phyloP scores from a whole-genome alignment of 768 basidiomycete genomes.

The Infundibulicybe gibba region DNA sequence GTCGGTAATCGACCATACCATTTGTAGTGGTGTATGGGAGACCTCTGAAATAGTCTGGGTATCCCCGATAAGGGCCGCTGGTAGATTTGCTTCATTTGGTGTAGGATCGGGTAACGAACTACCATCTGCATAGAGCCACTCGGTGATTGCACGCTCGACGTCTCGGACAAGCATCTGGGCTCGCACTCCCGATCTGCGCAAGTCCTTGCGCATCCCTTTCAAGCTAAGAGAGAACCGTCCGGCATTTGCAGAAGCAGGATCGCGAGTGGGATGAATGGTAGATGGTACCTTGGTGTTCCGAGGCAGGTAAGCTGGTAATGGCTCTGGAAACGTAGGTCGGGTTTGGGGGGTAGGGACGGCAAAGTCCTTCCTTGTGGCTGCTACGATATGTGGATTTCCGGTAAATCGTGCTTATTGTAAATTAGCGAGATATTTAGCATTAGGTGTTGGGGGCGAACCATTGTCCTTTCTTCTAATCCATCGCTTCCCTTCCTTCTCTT shows the following conservation, averaged over 20 bases:
- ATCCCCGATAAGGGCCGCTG: conserved; percentile 29
- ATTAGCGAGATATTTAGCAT: background rate
- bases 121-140: conserved; percentile 61
- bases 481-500: conserved; percentile 74
- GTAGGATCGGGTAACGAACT: conserved; percentile 48
- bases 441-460: conserved; percentile 35
- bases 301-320: conserved; percentile 67
- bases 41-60: conserved; percentile 62
- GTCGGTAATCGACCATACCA: conserved; percentile 70
- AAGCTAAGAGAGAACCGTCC: conserved; percentile 76
- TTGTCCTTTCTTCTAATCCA: conserved; percentile 78
- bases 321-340: conserved; percentile 68
- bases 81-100: conserved; percentile 12
- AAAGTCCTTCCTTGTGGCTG: conserved; percentile 59
- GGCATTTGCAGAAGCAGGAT: conserved; percentile 59
- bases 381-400: conserved; percentile 68
- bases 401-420: conserved; percentile 55
- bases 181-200: conserved; percentile 58
- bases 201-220: conserved; percentile 67
- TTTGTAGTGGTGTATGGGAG: conserved; percentile 56
- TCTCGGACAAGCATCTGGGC: conserved; percentile 63
- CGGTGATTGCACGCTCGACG: conserved; percentile 57
- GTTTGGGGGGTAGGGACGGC: conserved; percentile 36
- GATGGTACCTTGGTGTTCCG: conserved; percentile 55
- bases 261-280: conserved; percentile 30